Percentiles rank a stretch among this genome's conserved stretches.
Conservation (phyloP, 2,329 filamentous ascomycete species). For the Epichloe festucae region DNA sequence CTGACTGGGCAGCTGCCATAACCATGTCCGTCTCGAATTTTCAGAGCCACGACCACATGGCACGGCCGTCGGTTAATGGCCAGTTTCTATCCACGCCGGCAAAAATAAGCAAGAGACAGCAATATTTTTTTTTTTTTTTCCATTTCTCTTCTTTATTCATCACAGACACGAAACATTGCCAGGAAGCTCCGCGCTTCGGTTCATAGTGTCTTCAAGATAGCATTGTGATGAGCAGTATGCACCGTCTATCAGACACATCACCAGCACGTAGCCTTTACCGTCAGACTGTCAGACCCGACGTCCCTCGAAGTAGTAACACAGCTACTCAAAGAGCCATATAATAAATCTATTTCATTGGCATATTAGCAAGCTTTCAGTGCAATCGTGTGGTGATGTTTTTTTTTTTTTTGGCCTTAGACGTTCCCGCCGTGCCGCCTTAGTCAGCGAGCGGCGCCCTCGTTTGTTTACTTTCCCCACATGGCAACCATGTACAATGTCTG, state of each 20-base stretch:
- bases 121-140: background rate
- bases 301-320: background rate
- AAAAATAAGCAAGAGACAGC: background rate
- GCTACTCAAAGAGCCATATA: background rate
- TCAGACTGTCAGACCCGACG: background rate
- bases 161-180: too few species aligned
- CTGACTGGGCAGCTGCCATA: background rate
- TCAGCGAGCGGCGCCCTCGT: slow-evolving; percentile 10
- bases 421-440: slow-evolving; percentile 7
- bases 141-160: background rate
- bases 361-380: background rate
- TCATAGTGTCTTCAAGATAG: background rate
- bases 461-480: slow-evolving; percentile 28
- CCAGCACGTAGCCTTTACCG: background rate
- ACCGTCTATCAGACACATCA: too few species aligned
- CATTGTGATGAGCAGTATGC: too few species aligned
- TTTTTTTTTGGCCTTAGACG: background rate
- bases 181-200: background rate
- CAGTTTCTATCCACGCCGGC: background rate
- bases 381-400: background rate
- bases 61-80: background rate
- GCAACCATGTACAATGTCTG: slow-evolving; percentile 18
- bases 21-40: background rate
- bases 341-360: too few species aligned
- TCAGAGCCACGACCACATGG: background rate